Evolutionary conservation across 2,329 filamentous ascomycete genomes (phyloP), one percentile per base, ranked within the genome.

Genomic region (Sarocladium oryzae): DNA sequence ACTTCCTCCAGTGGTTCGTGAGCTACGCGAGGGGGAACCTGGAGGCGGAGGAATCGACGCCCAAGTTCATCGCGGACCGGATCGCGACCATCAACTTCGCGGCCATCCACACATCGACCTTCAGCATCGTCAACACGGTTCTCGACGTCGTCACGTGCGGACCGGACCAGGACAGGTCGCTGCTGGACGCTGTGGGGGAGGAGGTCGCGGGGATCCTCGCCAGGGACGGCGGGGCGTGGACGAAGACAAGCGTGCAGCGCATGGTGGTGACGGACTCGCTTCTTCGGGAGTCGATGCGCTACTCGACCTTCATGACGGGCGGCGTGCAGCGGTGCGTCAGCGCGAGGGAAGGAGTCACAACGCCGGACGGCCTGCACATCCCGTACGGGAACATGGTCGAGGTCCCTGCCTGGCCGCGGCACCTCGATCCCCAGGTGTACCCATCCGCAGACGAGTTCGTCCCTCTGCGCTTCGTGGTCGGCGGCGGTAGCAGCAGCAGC

Each of bases 311-410:
- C 40, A 43, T 43, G 40, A 43, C 23, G 9, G 40, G 40, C 23
- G 40, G 7, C 20, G 5, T 43, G 13, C 40, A 43, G 23, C 40
- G 40, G 3, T 26, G 21, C 11, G 40, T 43, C 7, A 10, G 9
- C n/a, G 37, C 37, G 15, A 40, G 21, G 16, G 21, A 43, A 43
- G 40, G 40, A 20, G n/a, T 81, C 57, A 71, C 70, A 2, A 72
- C 81, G 2, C 78, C 76, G 36, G 77, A 77, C 59, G 79, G 78
- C 16, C 74, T 79, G 46, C 67, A 70, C 32, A 66, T 76, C 8
- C 72, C 73, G 0, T 62, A 67, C 2, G 73, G 73, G 23, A 68
- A 68, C 5, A 63, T 65, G 9, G 65, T 76, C 30, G 68, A 76
- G 52, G 62, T 73, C 0, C 67, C 73, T 0, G 56, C 66, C n/a